Evolutionary conservation across 2,329 filamentous ascomycete species (phyloP).

Genomic region (Cladophialophora immunda): DNA sequence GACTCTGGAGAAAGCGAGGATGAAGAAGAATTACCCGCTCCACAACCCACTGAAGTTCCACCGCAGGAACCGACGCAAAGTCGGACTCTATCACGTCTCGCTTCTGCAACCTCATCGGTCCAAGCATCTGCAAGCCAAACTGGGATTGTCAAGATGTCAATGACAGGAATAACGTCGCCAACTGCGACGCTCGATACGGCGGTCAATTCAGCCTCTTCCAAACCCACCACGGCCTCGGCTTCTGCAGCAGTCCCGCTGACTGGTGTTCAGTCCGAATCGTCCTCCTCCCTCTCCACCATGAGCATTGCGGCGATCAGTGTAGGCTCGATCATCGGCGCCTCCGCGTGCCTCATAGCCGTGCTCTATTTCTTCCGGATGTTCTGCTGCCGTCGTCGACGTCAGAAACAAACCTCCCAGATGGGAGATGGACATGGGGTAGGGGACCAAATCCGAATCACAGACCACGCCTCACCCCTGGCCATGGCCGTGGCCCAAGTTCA

Average conservation of each 20-base stretch:
- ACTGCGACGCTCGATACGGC: conserved; percentile 5
- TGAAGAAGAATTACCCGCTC: conserved; percentile 34
- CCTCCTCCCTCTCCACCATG: background rate
- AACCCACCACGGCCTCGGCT: background rate
- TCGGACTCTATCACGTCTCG: background rate
- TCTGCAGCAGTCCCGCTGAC: background rate
- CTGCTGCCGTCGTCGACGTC: conserved; percentile 11
- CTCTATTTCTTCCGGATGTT: background rate
- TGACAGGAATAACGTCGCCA: background rate
- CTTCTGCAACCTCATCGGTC: background rate
- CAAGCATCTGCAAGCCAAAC: conserved; percentile 2
- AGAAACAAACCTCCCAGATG: background rate
- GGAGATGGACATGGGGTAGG: background rate
- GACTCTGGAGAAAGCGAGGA: conserved; percentile 19
- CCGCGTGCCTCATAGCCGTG: background rate
- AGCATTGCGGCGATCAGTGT: background rate
- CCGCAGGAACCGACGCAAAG: background rate
- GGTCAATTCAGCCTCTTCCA: background rate
- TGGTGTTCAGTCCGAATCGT: conserved; percentile 5
- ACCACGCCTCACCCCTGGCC: background rate
- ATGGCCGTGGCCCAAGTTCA: background rate
- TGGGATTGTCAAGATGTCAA: background rate
- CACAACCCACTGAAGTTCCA: background rate
- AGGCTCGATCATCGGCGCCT: background rate
- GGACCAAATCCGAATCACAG: background rate